Evolutionary conservation across 345 rosid species (phyloP).

Genomic region (Eucalyptus cloeziana): DNA sequence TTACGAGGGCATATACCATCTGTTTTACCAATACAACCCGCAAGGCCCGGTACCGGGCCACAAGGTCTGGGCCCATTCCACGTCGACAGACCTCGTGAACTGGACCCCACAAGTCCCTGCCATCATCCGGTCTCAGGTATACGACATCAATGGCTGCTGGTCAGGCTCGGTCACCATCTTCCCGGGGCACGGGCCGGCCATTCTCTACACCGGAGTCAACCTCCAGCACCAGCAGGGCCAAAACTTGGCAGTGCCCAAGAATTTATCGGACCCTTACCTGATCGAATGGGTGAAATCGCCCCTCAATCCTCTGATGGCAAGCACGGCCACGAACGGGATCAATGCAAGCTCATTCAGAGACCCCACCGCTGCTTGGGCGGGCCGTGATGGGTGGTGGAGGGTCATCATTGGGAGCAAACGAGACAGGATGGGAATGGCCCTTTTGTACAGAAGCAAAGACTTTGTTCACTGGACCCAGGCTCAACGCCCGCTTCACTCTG

Average conservation of each 20-base stretch:
- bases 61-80: slow-evolving; percentile 56
- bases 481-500: slow-evolving; percentile 32
- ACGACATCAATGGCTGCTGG: slow-evolving; percentile 60
- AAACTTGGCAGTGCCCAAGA: slow-evolving; percentile 39
- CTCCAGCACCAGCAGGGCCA: slow-evolving; percentile 55
- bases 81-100: slow-evolving; percentile 44
- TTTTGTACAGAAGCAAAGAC: slow-evolving; percentile 42
- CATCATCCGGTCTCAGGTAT: slow-evolving; percentile 38
- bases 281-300: slow-evolving; percentile 35
- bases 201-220: slow-evolving; percentile 57
- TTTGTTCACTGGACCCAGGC: slow-evolving; percentile 38
- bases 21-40: slow-evolving; percentile 50
- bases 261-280: slow-evolving; percentile 47
- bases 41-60: slow-evolving; percentile 37
- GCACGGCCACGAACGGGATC: slow-evolving; percentile 9
- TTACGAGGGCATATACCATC: slow-evolving; percentile 41
- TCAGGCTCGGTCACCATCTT: slow-evolving; percentile 70
- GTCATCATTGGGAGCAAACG: slow-evolving; percentile 28
- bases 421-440: slow-evolving; percentile 21
- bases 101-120: slow-evolving; percentile 27
- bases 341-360: slow-evolving; percentile 38
- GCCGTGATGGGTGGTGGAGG: slow-evolving; percentile 49
- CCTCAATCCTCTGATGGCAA: slow-evolving; percentile 38
- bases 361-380: slow-evolving; percentile 66
- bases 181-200: slow-evolving; percentile 27